Evolutionary conservation across 345 rosid genomes (phyloP).

Genomic region (Erucastrum elatum): DNA sequence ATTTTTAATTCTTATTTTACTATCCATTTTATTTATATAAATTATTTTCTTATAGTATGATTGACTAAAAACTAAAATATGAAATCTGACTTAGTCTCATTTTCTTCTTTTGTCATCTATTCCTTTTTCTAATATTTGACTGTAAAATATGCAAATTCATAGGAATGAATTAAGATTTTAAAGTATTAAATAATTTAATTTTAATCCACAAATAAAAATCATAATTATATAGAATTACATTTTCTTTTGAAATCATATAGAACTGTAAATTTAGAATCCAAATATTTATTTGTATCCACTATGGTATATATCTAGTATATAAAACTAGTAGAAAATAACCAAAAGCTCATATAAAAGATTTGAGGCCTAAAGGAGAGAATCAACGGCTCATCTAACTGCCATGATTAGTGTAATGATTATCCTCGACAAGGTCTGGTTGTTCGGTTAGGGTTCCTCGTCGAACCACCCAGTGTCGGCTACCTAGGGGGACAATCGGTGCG

Average conservation of each 20-base stretch:
- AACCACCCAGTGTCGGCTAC: neutral
- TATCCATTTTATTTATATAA: neutral
- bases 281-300: neutral
- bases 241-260: neutral
- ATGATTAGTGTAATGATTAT: neutral
- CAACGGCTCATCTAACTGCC: slow-evolving; percentile 21
- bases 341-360: slow-evolving; percentile 1
- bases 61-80: neutral
- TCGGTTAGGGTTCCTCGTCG: slow-evolving; percentile 31
- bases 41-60: neutral
- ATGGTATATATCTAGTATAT: neutral
- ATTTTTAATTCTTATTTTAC: too few species aligned
- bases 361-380: neutral
- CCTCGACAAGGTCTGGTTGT: neutral
- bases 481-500: too few species aligned
- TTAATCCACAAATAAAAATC: neutral
- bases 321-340: neutral
- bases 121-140: neutral
- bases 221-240: too few species aligned
- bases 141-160: neutral
- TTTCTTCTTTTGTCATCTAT: neutral
- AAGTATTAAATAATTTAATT: neutral
- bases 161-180: neutral
- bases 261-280: too few species aligned
- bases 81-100: neutral